These are phyloP conservation scores for Coemansia sp. DNA, from an alignment of 192 early-diverging fungal species.

Conservation along the genomic window DNA sequence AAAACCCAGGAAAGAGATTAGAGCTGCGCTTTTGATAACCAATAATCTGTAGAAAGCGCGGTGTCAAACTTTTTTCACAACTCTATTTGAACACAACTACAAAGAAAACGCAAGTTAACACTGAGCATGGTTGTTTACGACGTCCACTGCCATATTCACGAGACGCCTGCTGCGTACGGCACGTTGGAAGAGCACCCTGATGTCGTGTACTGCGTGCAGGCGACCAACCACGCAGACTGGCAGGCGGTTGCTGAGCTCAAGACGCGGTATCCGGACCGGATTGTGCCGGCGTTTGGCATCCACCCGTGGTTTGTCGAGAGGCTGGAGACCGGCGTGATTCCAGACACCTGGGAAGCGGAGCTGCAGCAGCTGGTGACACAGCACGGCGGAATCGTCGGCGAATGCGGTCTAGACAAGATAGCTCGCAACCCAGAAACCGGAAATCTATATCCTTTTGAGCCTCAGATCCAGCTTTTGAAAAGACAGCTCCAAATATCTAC, in stretches of 20 bases:
- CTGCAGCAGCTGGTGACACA: slow-evolving; percentile 23
- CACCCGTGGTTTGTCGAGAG: slow-evolving; percentile 56
- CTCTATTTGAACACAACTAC: neutral
- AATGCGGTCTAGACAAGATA: slow-evolving; percentile 53
- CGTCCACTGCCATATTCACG: slow-evolving; percentile 54
- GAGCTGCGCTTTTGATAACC: slow-evolving; percentile 21
- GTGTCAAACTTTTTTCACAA: slow-evolving; percentile 41
- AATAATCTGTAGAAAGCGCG: slow-evolving; percentile 12
- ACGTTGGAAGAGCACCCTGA: neutral
- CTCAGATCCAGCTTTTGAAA: slow-evolving; percentile 56
- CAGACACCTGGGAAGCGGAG: slow-evolving; percentile 23
- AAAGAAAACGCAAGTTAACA: neutral
- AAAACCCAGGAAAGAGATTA: slow-evolving; percentile 19
- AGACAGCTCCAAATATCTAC: slow-evolving; percentile 74
- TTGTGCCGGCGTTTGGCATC: slow-evolving; percentile 48
- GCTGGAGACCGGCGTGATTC: slow-evolving; percentile 29
- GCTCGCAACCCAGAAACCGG: slow-evolving; percentile 34
- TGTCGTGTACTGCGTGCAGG: slow-evolving; percentile 38
- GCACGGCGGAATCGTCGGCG: slow-evolving; percentile 44
- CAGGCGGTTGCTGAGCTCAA: slow-evolving; percentile 27
- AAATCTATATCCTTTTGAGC: slow-evolving; percentile 33
- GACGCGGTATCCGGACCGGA: neutral
- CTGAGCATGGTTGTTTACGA: slow-evolving; percentile 20
- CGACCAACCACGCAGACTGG: slow-evolving; percentile 49
- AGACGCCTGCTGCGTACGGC: slow-evolving; percentile 21